Evolutionary conservation across 1,139 yeast species (phyloP), one percentile per base, ranked within the genome.

Genomic region (Kurtzmaniella quercitrusa): DNA sequence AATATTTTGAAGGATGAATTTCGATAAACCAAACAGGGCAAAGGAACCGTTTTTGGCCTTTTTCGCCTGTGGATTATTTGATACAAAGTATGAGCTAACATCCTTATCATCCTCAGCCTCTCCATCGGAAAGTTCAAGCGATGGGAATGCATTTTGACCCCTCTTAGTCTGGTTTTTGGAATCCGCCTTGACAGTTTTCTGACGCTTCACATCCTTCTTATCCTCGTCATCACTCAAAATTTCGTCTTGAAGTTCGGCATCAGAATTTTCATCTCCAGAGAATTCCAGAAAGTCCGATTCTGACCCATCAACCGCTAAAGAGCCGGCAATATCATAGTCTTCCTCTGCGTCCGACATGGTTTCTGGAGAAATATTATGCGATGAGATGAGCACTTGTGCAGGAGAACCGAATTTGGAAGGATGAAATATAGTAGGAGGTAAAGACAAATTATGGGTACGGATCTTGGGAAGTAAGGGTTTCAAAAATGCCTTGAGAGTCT

Each of bases 1-100:
- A 44, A 94, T 85, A 54, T 89, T 93, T 34, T 72, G 65, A 43
- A 89, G 62, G 12, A 91, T 62, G 45, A 76, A 71, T 56, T 84
- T 85, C 19, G 95, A 84, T 43, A 94, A 72, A 2, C 98, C 98
- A 68, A 93, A 84, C 36, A 95, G 85, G 5, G 88, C 88, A 69
- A 91, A 91, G 32, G 95, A 78, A 37, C 96, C 95, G 45, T 80
- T 80, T 60, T 87, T 88, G 43, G 84, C 84, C 55, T 83, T 81
- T 46, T 80, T 78, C 22, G 76, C 80, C 17, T 47, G 71, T 55
- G 61, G 81, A 54, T 65, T 72, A 53, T 60, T 72, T 45, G 50
- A 57, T 40, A 61, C 63, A 51, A 75, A 60, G 57, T 67, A 57
- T 44, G 70, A 51, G 4, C 66, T 51, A 48, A 77, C 74, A 33